Evolutionary conservation across 148 eudicot species (phyloP), one percentile per base, ranked within the genome.

Genomic region (Chenopodium quinoa): DNA sequence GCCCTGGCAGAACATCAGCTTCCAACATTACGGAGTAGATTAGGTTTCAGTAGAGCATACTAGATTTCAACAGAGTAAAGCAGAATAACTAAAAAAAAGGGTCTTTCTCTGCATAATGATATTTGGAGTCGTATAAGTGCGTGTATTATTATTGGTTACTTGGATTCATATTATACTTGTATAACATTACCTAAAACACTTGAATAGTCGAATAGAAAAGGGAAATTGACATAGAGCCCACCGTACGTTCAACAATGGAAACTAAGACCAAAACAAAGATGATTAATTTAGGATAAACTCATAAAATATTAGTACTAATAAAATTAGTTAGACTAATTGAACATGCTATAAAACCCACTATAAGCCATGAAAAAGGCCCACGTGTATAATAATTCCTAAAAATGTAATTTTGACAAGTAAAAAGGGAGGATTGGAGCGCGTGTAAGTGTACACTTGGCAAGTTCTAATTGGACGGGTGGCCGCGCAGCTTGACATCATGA

Each of bases 401-500:
- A 50, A 31, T 12, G 25, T 64, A 77, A 2, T 77, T 47, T 12
- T 0, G 65, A 78, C 44, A 68, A 12, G 20, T 56, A 79, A 50
- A 69, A 75, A 71, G 25, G 34, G 12, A 70, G 31, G 67, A 64
- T 65, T 50, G 81, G 83, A 84, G 85, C 89, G 86, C 73, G 56
- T 74, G 77, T 16, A 48, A 7, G 23, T 13, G 69, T 63, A 81
- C 85, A 86, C 85, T 75, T 89, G 90, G 84, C 86, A 34, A 0
- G 34, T 7, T 31, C 4, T 66, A 1, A 84, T 85, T 87, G 90
- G 27, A 19, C 12, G 71, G 34, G 2, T 66, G 71, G 82, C 86
- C 88, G 84, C 87, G 87, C 93, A 78, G 64, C 83, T 82, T 79
- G 93, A 83, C 80, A 87, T 88, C 86, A 87, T 88, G 86, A 87